phyloP scores from a whole-genome alignment of 768 basidiomycete species.

The Paxillus ammoniavirescens region DNA sequence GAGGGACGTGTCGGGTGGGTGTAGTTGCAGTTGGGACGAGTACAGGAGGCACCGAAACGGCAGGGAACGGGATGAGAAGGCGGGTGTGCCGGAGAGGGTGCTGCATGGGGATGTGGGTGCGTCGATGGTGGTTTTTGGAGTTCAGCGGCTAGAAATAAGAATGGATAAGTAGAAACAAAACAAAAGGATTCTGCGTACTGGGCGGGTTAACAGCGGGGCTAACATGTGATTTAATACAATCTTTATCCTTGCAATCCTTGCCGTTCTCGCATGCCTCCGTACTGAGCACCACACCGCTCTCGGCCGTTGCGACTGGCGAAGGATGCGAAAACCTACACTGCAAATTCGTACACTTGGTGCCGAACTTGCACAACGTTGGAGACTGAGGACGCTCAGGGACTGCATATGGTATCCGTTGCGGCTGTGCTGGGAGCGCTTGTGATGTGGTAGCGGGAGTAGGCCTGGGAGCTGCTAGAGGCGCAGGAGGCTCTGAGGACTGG shows the following conservation, averaged over 20 bases:
- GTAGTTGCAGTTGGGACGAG: conserved; percentile 67
- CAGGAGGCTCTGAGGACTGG: conserved; percentile 7
- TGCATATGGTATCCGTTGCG: conserved; percentile 46
- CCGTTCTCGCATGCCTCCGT: conserved; percentile 91
- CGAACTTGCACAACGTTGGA: conserved; percentile 92
- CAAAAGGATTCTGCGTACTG: conserved; percentile 36
- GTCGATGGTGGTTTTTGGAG: conserved; percentile 37
- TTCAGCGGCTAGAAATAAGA: conserved; percentile 28
- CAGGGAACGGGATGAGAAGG: conserved; percentile 44
- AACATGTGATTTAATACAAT: conserved; percentile 89
- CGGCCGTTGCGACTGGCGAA: conserved; percentile 92
- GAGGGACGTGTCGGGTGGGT: conserved; percentile 54
- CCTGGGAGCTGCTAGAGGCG: conserved; percentile 24
- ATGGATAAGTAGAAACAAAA: neutral
- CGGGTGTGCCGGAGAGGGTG: conserved; percentile 27
- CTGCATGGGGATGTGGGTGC: conserved; percentile 32
- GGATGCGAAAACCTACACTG: conserved; percentile 93
- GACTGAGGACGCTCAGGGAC: conserved; percentile 81
- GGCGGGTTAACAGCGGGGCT: conserved; percentile 78
- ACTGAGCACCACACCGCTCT: conserved; percentile 92
- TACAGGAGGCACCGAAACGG: conserved; percentile 71
- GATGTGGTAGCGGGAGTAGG: conserved; percentile 26
- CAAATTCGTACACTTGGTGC: conserved; percentile 85
- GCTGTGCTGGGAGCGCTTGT: conserved; percentile 11
- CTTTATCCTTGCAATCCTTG: conserved; percentile 87